Base-by-base conservation (phyloP, 345 rosid species). In the Euphorbia peplus region DNA sequence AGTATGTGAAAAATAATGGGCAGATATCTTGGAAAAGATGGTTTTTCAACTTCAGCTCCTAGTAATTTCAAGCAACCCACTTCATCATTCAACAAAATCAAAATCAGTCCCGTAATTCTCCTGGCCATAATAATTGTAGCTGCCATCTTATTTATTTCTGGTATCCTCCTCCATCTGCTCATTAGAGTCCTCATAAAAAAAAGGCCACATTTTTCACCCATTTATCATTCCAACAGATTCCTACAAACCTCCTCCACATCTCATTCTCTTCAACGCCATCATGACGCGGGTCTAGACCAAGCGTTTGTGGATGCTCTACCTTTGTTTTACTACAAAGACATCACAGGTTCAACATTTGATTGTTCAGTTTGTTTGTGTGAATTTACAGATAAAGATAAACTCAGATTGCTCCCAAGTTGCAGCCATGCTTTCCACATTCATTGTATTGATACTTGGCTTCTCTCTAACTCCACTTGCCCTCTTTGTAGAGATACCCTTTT, bases 391-490 rank as follows among this genome's bases (percentile, higher is more conserved):
- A 67, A 57, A 0, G 89, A 90, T 76, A 84, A 76, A 73, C 88
- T 90, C 44, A 81, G 92, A 79, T 71, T 90, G 81, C 81, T 90
- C 50, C 91, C 93, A 0, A 29, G 32, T 14, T 90, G 93, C 47
- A 76, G 90, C 70, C 96, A 90, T 58, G 96, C 96, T 28, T 90
- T 90, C 55, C 96, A 88, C 74, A 76, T 86, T 8, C 71, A 77
- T 47, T 90, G 93, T 55, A 90, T 90, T 22, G 91, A 88, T 52
- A 85, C 84, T 0, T 90, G 96, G 96, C 91, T 90, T 26, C 93
- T 90, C 32, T 86, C 96, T 28, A 87, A 87, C 82, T 90, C 96
- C 29, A 79, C 88, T 10, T 90, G 96, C 70, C 96, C 93, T 44
- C 88, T 90, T 3, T 90, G 93, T 66, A 82, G 93, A 73, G 82